Base-by-base conservation (phyloP, 2,329 filamentous ascomycete species). In the Alternaria incomplexa region DNA sequence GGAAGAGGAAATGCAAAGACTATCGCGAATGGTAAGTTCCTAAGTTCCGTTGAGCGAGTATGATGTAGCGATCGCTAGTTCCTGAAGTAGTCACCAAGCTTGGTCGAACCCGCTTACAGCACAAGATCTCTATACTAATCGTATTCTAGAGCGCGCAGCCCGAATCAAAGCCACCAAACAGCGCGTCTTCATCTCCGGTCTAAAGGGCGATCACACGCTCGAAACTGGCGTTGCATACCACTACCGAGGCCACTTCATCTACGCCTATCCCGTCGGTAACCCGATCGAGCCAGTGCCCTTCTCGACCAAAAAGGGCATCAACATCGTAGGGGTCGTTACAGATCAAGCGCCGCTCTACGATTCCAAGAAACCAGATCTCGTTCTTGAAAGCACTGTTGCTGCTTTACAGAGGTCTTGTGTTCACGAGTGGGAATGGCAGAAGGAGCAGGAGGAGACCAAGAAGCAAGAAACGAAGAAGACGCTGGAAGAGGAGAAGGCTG, bases 201-300 rank as follows among this genome's bases (percentile, higher is more conserved):
- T 78, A 1, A 22, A 30, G 7, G 73, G 72, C 12, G 25, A 56
- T 1, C 73, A 76, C 23, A 55, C 69, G 0, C 64, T 77, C 10
- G 61, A 72, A 15, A 57, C 47, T 0, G 75, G 72, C 1, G 56
- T 77, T 11, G 73, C 73, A 3, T 78, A 77, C 60, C 72, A 68
- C 52, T 75, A 74, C 55, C 73, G 76, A 10, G 75, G 76, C 3
- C 75, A 77, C 50, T 72, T 71, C 50, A 28, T 78, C 12, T 78
- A 77, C 51, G 64, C 66, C 1, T 64, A 23, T 11, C 65, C 63
- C 0, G 52, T 40, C 0, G 60, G 65, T 5, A 71, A 64, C 13
- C 66, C 75, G 0, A 62, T 77, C 22, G 66, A 73, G 46, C 73
- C 73, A 0, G 30, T 72, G 3, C 62, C 65, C 0, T 76, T 65